These are phyloP conservation scores for Eutrema salsugineum DNA, from an alignment of 441 rosid species.

Conservation along the genomic window DNA sequence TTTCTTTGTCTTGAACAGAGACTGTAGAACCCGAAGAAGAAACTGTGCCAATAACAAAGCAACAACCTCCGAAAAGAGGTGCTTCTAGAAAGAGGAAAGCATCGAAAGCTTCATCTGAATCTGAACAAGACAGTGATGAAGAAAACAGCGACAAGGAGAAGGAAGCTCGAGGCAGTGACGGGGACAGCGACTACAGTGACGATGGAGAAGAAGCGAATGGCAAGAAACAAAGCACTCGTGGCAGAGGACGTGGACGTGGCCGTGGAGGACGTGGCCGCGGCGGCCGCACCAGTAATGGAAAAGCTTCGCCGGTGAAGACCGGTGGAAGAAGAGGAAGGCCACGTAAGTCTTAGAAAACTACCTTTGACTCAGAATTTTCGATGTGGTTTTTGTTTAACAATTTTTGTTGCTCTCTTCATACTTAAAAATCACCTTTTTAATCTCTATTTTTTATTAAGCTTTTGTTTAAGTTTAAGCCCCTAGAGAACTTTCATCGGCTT, in stretches of 20 bases:
- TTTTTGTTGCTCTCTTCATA: constrained; percentile 10
- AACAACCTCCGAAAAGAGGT: constrained; percentile 41
- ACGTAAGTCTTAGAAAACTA: constrained; percentile 41
- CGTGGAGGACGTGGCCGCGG: constrained; percentile 47
- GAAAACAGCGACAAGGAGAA: constrained; percentile 51
- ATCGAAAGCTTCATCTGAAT: constrained; percentile 57
- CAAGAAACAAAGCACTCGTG: constrained; percentile 44
- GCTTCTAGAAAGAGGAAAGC: constrained; percentile 65
- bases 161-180: constrained; percentile 45
- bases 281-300: constrained; percentile 36
- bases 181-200: constrained; percentile 31
- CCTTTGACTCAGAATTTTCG: constrained; percentile 6
- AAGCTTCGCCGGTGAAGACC: constrained; percentile 37
- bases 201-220: constrained; percentile 49
- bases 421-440: constrained; percentile 7
- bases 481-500: constrained; percentile 9
- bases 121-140: constrained; percentile 60
- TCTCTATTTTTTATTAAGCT: background rate
- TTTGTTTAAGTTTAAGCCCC: constrained; percentile 15
- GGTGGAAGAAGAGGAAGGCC: constrained; percentile 79
- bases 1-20: constrained; percentile 4
- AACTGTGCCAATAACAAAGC: constrained; percentile 35
- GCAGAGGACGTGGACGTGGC: constrained; percentile 51
- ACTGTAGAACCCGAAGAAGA: constrained; percentile 28
- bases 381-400: constrained; percentile 43